phyloP scores from a whole-genome alignment of 257 asterid genomes.

The Rehmannia glutinosa region DNA sequence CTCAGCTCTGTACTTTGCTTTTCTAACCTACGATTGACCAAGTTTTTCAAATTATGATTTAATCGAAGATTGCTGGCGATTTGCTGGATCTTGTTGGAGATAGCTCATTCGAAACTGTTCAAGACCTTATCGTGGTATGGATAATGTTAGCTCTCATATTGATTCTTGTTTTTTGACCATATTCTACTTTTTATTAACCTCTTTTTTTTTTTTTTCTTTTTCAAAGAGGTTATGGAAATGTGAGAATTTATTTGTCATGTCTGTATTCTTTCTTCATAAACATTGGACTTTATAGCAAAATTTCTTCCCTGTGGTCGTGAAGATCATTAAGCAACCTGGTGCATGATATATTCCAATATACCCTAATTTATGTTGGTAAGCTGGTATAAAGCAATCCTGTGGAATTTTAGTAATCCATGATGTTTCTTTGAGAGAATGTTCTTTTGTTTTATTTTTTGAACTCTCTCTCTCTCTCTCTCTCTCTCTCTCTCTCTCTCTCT shows the following conservation, averaged over 20 bases:
- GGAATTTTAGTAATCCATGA: neutral
- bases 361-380: neutral
- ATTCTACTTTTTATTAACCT: neutral
- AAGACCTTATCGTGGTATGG: conserved; percentile 82
- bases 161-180: conserved; percentile 9
- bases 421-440: neutral
- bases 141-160: neutral
- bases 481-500: conserved; percentile 1
- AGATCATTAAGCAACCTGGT: conserved; percentile 8
- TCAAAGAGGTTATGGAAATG: neutral
- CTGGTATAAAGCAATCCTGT: neutral
- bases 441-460: neutral
- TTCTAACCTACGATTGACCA: conserved; percentile 11
- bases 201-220: too few relatives aligned
- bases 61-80: conserved; percentile 80
- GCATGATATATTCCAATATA: conserved; percentile 16
- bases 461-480: conserved; percentile 17
- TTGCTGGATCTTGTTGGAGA: conserved; percentile 97
- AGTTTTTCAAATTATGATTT: conserved; percentile 20
- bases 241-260: conserved; percentile 1
- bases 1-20: neutral
- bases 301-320: neutral
- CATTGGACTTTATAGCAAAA: conserved; percentile 2
- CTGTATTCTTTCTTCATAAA: neutral
- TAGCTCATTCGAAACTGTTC: conserved; percentile 88